These are phyloP conservation scores for Suillus variegatus DNA, from an alignment of 768 basidiomycete species.

Conservation along the genomic window DNA sequence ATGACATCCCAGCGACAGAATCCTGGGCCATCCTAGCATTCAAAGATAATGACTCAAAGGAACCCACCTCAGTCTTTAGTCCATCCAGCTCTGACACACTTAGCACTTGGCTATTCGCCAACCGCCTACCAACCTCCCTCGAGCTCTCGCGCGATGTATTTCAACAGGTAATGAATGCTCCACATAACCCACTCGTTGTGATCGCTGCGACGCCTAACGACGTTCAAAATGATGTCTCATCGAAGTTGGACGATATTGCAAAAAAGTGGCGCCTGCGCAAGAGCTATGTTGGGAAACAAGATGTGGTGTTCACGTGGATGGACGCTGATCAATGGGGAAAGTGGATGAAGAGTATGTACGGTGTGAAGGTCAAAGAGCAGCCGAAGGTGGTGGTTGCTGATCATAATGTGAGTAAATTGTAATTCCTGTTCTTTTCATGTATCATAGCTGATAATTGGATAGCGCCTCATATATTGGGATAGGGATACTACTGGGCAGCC, in stretches of 20 bases:
- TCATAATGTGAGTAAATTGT: constrained; percentile 57
- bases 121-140: constrained; percentile 71
- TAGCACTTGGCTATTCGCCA: constrained; percentile 57
- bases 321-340: constrained; percentile 80
- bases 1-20: constrained; percentile 36
- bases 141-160: constrained; percentile 82
- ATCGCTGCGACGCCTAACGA: constrained; percentile 54
- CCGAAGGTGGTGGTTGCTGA: constrained; percentile 71
- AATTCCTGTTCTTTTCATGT: background rate
- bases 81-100: constrained; percentile 26
- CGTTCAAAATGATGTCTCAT: constrained; percentile 42
- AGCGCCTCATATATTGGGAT: constrained; percentile 81
- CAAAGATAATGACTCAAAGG: constrained; percentile 55
- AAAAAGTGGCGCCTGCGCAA: constrained; percentile 56
- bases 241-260: constrained; percentile 52
- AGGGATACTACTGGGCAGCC: constrained; percentile 53
- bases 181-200: constrained; percentile 74
- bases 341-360: constrained; percentile 95
- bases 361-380: constrained; percentile 41
- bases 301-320: constrained; percentile 89
- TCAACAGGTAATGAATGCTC: constrained; percentile 83
- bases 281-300: constrained; percentile 34
- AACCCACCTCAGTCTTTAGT: constrained; percentile 47
- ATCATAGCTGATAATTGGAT: background rate
- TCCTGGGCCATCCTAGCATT: constrained; percentile 69